These are phyloP conservation scores for Megacollybia marginata DNA, from an alignment of 768 basidiomycete genomes.

Conservation along the genomic window DNA sequence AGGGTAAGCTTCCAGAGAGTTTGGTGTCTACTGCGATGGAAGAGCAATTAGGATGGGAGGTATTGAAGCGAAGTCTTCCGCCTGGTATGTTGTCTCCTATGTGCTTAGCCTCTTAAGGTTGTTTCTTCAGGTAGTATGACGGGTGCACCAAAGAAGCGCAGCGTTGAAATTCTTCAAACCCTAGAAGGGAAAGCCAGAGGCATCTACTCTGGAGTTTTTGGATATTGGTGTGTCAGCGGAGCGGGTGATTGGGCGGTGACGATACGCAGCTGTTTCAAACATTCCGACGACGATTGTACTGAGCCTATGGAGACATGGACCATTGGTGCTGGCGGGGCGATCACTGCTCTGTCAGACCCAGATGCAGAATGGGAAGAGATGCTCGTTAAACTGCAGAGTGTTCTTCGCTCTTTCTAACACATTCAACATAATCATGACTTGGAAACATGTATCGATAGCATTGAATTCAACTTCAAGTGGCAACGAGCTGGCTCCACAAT, in stretches of 20 bases:
- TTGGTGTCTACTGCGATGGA: conserved; percentile 26
- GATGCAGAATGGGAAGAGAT: conserved; percentile 95
- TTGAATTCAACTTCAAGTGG: not conserved
- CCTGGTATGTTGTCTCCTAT: conserved; percentile 48
- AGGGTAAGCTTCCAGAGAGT: conserved; percentile 46
- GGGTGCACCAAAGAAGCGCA: conserved; percentile 92
- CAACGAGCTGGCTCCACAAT: no score
- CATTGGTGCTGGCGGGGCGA: conserved; percentile 92
- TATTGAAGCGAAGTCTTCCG: conserved; percentile 72
- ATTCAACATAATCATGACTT: not conserved
- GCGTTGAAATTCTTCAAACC: conserved; percentile 79
- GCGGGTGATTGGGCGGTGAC: conserved; percentile 90
- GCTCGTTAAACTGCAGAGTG: conserved; percentile 76
- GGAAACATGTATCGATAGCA: not conserved
- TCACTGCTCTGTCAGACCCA: conserved; percentile 85
- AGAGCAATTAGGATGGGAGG: conserved; percentile 66
- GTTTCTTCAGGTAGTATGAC: conserved; percentile 80
- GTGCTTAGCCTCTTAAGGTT: conserved; percentile 1
- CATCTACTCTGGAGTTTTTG: conserved; percentile 89
- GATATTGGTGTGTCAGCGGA: conserved; percentile 87
- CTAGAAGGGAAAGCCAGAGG: conserved; percentile 69
- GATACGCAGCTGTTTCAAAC: conserved; percentile 87
- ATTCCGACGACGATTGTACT: conserved; percentile 28
- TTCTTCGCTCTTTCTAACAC: conserved; percentile 51
- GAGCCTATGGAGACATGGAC: conserved; percentile 51